These are phyloP conservation scores for Eleusine indica DNA, from an alignment of 176 grass and related monocot genomes.

Conservation along the genomic window DNA sequence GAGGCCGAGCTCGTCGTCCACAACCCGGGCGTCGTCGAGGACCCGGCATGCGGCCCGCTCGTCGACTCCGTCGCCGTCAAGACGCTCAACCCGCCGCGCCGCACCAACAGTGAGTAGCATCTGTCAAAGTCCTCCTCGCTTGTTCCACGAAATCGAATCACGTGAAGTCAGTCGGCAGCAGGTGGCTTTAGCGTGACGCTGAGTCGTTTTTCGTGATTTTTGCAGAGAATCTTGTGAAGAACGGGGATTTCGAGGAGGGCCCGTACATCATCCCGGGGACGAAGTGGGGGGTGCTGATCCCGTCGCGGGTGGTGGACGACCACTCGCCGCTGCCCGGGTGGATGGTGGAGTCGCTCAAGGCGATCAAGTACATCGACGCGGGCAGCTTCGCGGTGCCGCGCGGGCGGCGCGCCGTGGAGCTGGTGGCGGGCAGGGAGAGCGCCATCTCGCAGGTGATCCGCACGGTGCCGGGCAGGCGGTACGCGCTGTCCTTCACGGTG, in stretches of 20 bases:
- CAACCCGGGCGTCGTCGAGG: slow-evolving; percentile 73
- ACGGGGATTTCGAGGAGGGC: slow-evolving; percentile 86
- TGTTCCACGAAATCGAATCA: too few species aligned
- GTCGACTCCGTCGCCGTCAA: slow-evolving; percentile 84
- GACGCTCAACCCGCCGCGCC: slow-evolving; percentile 54
- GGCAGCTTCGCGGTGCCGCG: slow-evolving; percentile 68
- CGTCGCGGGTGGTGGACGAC: slow-evolving; percentile 57
- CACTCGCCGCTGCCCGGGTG: slow-evolving; percentile 84
- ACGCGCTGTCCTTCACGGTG: slow-evolving; percentile 75
- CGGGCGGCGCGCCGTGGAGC: slow-evolving; percentile 72
- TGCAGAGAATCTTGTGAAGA: slow-evolving; percentile 83
- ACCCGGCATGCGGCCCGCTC: slow-evolving; percentile 84
- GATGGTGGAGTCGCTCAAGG: slow-evolving; percentile 96
- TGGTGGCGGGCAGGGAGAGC: slow-evolving; percentile 77
- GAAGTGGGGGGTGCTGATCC: slow-evolving; percentile 80
- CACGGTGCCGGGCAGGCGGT: slow-evolving; percentile 58
- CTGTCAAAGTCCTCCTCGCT: too few species aligned
- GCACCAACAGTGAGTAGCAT: slow-evolving; percentile 58
- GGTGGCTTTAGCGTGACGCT: neutral
- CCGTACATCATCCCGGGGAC: slow-evolving; percentile 87
- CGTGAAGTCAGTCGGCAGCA: too few species aligned
- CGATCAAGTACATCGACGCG: slow-evolving; percentile 73
- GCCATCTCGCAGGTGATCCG: slow-evolving; percentile 77
- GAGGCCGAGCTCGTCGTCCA: slow-evolving; percentile 69
- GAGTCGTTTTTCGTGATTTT: neutral